These are phyloP conservation scores for Cucurbita argyrosperma DNA, from an alignment of 306 rosid genomes.

Conservation along the genomic window DNA sequence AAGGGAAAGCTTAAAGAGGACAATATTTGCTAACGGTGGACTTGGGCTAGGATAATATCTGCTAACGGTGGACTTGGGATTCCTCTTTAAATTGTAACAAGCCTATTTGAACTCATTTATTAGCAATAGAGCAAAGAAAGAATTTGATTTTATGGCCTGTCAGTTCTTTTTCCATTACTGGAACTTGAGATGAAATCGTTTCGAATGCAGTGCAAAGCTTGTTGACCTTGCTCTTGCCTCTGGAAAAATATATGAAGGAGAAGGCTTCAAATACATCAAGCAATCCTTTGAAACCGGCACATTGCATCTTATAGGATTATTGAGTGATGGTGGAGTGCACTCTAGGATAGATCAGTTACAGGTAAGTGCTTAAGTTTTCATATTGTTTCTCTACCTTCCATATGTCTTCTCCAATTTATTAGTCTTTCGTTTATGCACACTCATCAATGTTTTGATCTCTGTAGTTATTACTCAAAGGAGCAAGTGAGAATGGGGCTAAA, in stretches of 20 bases:
- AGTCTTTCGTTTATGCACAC: not conserved
- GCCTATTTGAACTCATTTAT: not conserved
- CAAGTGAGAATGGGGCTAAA: constrained; percentile 57
- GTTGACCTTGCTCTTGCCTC: constrained; percentile 82
- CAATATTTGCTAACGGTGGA: not conserved
- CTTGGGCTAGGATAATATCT: not conserved
- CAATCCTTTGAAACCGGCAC: constrained; percentile 51
- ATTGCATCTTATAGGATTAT: constrained; percentile 79
- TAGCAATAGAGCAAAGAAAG: not conserved
- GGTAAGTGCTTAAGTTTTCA: constrained; percentile 13
- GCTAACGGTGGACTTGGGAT: not conserved
- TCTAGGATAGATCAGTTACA: constrained; percentile 72
- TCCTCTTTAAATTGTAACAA: not conserved
- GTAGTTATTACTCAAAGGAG: constrained; percentile 88
- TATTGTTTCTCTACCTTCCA: not conserved
- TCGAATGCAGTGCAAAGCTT: constrained; percentile 67
- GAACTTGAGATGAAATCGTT: not conserved
- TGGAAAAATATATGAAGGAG: constrained; percentile 69
- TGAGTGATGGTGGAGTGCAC: constrained; percentile 93
- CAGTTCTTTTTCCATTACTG: not conserved
- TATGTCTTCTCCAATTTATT: not conserved
- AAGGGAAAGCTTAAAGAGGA: too few species aligned
- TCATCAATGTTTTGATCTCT: not conserved
- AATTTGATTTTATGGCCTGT: not conserved
- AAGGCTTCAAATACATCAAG: constrained; percentile 71